Evolutionary conservation across 441 rosid species (phyloP).

Genomic region (Cnidoscolus chayamansa): DNA sequence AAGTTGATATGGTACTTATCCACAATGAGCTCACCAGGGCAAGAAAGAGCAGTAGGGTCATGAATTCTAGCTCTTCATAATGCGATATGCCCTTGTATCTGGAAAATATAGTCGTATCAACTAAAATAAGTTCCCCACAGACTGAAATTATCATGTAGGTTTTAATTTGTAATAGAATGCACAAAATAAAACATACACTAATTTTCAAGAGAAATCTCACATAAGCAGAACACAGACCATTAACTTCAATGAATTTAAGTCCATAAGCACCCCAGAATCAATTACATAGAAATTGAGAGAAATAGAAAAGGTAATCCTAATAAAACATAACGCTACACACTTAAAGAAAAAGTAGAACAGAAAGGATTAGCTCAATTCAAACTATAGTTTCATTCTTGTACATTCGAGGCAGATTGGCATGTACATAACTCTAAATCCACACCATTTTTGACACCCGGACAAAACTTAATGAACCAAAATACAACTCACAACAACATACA

Average conservation of each 20-base stretch:
- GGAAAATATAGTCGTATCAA: constrained; percentile 12
- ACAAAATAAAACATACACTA: not conserved
- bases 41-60: constrained; percentile 77
- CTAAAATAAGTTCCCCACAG: not conserved
- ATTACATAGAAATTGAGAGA: not conserved
- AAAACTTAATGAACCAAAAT: not conserved
- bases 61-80: constrained; percentile 60
- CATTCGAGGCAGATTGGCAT: not conserved
- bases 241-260: not conserved
- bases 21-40: constrained; percentile 91
- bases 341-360: not conserved
- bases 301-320: not conserved
- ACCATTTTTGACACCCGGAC: not conserved
- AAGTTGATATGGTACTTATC: constrained; percentile 97
- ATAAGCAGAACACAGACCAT: not conserved
- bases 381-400: not conserved
- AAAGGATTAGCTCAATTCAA: not conserved
- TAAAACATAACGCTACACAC: not conserved
- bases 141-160: not conserved
- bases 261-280: no score
- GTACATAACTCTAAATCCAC: not conserved
- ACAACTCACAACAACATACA: not conserved
- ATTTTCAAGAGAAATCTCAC: not conserved
- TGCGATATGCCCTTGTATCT: constrained; percentile 96
- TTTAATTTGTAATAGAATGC: not conserved